These are phyloP conservation scores for Hypoxylon lenormandii DNA, from an alignment of 495 filamentous ascomycete genomes.

Conservation along the genomic window DNA sequence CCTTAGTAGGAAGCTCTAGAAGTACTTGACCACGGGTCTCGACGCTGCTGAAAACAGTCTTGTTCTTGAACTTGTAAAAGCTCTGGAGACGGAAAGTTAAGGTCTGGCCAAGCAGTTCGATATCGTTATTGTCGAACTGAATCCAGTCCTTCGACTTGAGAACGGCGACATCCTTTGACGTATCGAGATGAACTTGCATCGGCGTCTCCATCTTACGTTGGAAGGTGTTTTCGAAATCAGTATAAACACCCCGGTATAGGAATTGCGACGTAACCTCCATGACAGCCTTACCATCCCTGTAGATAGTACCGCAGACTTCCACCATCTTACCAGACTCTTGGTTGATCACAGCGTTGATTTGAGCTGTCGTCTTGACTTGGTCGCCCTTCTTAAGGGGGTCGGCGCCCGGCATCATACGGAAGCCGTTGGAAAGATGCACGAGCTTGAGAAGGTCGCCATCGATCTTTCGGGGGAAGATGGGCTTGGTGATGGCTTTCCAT, in stretches of 20 bases:
- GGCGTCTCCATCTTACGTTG: slow-evolving; percentile 95
- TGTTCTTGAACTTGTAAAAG: slow-evolving; percentile 92
- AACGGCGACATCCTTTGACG: slow-evolving; percentile 90
- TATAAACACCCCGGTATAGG: slow-evolving; percentile 91
- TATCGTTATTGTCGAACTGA: slow-evolving; percentile 80
- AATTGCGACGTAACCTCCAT: slow-evolving; percentile 99
- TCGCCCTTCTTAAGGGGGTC: slow-evolving; percentile 95
- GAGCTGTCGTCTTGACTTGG: slow-evolving; percentile 89
- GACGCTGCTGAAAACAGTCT: slow-evolving; percentile 89
- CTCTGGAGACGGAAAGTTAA: slow-evolving; percentile 95
- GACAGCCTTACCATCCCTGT: slow-evolving; percentile 83
- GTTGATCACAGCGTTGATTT: slow-evolving; percentile 97
- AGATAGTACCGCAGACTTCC: slow-evolving; percentile 96
- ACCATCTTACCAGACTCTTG: slow-evolving; percentile 99
- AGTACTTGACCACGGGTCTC: slow-evolving; percentile 93
- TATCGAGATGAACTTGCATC: slow-evolving; percentile 88
- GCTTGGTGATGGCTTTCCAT: slow-evolving; percentile 99
- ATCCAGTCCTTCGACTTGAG: slow-evolving; percentile 98
- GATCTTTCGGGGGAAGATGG: slow-evolving; percentile 93
- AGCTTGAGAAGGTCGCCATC: slow-evolving; percentile 95
- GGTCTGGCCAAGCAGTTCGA: slow-evolving; percentile 88
- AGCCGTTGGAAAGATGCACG: slow-evolving; percentile 94
- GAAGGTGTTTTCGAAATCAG: slow-evolving; percentile 96
- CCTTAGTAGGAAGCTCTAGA: slow-evolving; percentile 95
- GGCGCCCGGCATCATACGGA: slow-evolving; percentile 97